Base-by-base conservation (phyloP, 2,329 filamentous ascomycete genomes). In the Helminthosporium solani region DNA sequence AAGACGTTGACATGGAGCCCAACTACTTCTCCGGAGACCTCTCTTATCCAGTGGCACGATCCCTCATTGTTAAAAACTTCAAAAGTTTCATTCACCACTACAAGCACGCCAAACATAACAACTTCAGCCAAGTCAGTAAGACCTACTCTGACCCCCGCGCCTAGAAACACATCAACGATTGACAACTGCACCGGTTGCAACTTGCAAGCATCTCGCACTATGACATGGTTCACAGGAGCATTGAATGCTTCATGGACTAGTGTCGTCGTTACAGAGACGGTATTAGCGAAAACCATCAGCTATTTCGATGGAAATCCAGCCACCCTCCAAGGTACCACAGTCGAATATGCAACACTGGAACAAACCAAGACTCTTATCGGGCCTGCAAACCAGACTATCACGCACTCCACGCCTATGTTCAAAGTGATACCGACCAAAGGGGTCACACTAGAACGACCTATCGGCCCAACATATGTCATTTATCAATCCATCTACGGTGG, bases 101-200 rank as follows among this genome's bases (percentile, higher is more conserved):
- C 6, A 25, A 6, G 6, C 23, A 25, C 6, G 23, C 9, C 23
- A 25, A 6, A 25, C 9, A 5, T 5, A 6, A 25, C 23, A 25
- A 6, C 23, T 5, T 9, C 23, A 5, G 9, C 23, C 9, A 25
- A 25, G 9, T 9, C 23, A 25, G 9, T 6, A 25, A 6, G 6
- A 25, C 23, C 9, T 25, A 25, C 23, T 9, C 23, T 9, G 6
- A 25, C 9, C 9, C 23, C 6, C 23, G 6, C 23, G 9, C 5
- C 23, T 6, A 25, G 23, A 23, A 39, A 20, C 30, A 15, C 15
- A 30, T 30, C 40, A 37, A 42, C 23, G 11, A 45, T 20, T 37
- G 37, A 47, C 15, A 19, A 30, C n/a, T 69, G 66, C 37, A 66
- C 64, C 3, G 66, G 66, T 18, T 69, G 66, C 38, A 55, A 60